A percentile compares a stretch with the other conserved stretches of the same genome.
These are phyloP conservation scores for Sequoia sempervirens DNA, from an alignment of 75 land plant genomes.

Conservation along the genomic window DNA sequence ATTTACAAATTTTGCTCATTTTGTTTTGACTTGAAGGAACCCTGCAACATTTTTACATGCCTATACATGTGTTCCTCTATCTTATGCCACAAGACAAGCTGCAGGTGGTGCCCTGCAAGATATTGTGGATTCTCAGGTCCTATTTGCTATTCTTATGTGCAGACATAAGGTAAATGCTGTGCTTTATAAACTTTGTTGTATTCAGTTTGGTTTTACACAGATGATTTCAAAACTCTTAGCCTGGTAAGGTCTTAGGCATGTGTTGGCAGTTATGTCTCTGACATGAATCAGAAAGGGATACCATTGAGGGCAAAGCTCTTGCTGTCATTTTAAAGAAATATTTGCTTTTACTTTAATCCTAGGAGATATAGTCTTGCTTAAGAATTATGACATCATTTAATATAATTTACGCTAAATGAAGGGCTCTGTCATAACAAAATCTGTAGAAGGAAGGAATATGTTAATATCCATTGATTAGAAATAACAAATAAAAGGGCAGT, in stretches of 20 bases:
- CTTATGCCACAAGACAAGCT: constrained; percentile 44
- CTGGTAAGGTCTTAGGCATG: not conserved
- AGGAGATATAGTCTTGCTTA: not conserved
- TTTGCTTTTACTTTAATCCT: not conserved
- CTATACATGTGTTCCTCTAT: constrained; percentile 45
- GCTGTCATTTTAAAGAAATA: not conserved
- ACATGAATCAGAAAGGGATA: not conserved
- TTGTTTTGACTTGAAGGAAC: constrained; percentile 25
- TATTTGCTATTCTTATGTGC: constrained; percentile 45
- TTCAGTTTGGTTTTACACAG: not conserved
- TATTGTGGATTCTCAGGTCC: constrained; percentile 34
- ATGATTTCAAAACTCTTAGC: not conserved
- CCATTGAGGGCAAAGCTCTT: not conserved
- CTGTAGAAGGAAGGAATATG: not conserved
- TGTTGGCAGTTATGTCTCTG: not conserved
- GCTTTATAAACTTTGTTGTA: not conserved
- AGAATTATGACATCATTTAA: not conserved
- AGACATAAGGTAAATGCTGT: constrained; percentile 30
- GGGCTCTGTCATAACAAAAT: not conserved
- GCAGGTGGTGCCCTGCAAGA: constrained; percentile 51
- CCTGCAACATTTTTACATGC: constrained; percentile 41
- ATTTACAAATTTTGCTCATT: not conserved
- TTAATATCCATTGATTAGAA: not conserved
- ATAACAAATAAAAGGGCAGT: not conserved
- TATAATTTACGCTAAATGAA: not conserved